Conservation (phyloP, 257 asterid genomes). For the Pogostemon cablin region DNA sequence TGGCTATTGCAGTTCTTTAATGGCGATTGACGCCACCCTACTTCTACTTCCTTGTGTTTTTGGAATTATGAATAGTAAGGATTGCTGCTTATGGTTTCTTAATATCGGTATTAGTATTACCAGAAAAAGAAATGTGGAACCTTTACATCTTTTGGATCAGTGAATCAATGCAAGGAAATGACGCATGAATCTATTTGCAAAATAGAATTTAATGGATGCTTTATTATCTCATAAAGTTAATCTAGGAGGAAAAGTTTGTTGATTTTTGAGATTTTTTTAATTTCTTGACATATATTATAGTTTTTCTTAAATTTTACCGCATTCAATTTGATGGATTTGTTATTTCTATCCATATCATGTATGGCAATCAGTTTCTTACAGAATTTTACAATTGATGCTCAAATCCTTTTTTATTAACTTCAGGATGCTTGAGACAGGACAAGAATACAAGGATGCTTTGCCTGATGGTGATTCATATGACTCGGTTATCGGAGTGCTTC, state of each 20-base stretch:
- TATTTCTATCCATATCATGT: conserved; percentile 22
- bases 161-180: not conserved
- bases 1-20: conserved; percentile 5
- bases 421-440: conserved; percentile 88
- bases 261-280: conserved; percentile 5
- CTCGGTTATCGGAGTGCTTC: conserved; percentile 65
- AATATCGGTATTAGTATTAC: conserved; percentile 3
- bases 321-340: not conserved
- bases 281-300: not conserved
- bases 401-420: conserved; percentile 39
- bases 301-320: not conserved
- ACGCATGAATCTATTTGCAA: not conserved
- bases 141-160: not conserved
- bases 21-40: not conserved
- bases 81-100: not conserved
- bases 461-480: conserved; percentile 92
- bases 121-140: not conserved
- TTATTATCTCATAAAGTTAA: conserved; percentile 3
- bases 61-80: not conserved
- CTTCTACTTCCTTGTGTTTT: not conserved
- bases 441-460: conserved; percentile 62
- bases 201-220: not conserved
- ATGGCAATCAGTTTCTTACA: conserved; percentile 24
- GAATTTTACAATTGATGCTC: conserved; percentile 38
- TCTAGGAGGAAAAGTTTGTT: conserved; percentile 6